These are phyloP conservation scores for Rhodotorula babjevae DNA, from an alignment of 768 basidiomycete genomes.

Conservation along the genomic window DNA sequence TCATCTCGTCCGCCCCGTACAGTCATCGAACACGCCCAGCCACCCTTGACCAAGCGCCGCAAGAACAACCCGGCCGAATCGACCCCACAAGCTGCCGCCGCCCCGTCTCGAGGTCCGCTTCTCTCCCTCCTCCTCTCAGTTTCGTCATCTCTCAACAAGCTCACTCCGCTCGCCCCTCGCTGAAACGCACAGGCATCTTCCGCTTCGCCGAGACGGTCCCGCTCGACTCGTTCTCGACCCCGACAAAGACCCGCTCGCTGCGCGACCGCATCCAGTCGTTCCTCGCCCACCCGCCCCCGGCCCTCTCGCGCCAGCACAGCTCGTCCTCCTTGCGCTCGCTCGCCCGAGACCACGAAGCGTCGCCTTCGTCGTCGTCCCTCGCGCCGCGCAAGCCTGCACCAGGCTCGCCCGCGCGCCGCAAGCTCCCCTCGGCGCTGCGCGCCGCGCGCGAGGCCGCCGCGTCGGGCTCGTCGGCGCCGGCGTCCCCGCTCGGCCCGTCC, in stretches of 20 bases:
- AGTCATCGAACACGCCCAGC: constrained; percentile 32
- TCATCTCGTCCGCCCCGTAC: neutral
- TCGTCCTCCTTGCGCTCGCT: constrained; percentile 1
- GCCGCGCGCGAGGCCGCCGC: neutral
- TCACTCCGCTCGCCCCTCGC: no score
- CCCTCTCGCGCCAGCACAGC: constrained; percentile 3
- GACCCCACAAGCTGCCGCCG: neutral
- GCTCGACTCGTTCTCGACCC: constrained; percentile 29
- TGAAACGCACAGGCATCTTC: constrained; percentile 29
- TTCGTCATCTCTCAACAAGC: neutral
- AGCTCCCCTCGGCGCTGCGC: constrained; percentile 25
- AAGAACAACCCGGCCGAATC: neutral
- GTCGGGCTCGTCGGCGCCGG: neutral
- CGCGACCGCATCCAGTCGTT: constrained; percentile 27
- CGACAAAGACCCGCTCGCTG: constrained; percentile 25
- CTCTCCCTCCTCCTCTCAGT: neutral
- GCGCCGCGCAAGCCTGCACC: no score
- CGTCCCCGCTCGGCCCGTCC: neutral
- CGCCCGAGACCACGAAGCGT: neutral
- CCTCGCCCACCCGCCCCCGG: constrained; percentile 15
- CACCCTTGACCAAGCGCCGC: neutral
- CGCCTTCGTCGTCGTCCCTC: neutral
- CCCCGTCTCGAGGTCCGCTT: neutral
- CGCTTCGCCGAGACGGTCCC: constrained; percentile 39
- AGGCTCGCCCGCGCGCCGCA: neutral